Conservation (phyloP, 164 flowering plant species). For the Litsea cubeba region DNA sequence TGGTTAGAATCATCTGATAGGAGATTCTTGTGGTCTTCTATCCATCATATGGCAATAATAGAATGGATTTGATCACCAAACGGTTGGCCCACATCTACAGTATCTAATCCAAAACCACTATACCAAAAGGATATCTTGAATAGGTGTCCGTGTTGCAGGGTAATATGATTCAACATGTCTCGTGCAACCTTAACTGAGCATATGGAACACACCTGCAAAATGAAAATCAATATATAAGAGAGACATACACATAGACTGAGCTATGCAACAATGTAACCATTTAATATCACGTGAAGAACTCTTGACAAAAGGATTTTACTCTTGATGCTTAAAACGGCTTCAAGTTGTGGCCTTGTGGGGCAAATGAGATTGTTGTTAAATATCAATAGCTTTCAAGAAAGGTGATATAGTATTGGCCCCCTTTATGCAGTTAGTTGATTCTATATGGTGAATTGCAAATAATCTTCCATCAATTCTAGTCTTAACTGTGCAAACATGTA, state of each 20-base stretch:
- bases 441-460: too few relatives aligned
- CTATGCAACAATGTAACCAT: background rate
- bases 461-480: too few relatives aligned
- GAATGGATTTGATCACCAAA: background rate
- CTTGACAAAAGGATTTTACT: too few relatives aligned
- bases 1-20: too few relatives aligned
- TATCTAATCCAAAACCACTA: constrained; percentile 2
- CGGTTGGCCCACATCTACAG: background rate
- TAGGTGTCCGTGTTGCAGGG: constrained; percentile 78
- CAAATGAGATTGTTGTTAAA: too few relatives aligned
- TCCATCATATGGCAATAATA: background rate
- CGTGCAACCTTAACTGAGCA: constrained; percentile 74
- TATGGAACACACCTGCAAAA: constrained; percentile 76
- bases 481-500: too few relatives aligned
- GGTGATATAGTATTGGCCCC: too few relatives aligned
- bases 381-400: too few relatives aligned
- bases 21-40: background rate
- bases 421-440: too few relatives aligned
- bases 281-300: background rate
- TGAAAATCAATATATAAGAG: background rate
- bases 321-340: background rate
- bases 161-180: constrained; percentile 81
- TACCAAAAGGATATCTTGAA: constrained; percentile 72
- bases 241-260: background rate
- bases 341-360: too few relatives aligned